Base-by-base conservation (phyloP, 306 rosid genomes). In the Inga leiocalycina region DNA sequence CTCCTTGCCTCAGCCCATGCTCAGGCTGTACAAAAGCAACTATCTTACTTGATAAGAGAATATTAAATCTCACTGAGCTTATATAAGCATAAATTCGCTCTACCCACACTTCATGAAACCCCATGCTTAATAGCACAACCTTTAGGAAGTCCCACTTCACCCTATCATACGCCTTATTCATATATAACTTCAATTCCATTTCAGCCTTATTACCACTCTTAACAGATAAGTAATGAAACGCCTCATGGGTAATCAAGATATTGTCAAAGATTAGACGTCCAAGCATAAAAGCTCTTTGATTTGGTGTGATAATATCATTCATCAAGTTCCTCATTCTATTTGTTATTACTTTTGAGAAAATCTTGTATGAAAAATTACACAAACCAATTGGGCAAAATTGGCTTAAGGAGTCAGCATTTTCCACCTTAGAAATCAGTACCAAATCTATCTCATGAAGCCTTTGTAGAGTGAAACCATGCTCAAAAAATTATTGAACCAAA, bases 81-180 rank as follows among this genome's bases (percentile, higher is more conserved):
- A 52, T 16, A 5, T 1, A 52, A 5, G n/a, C 3, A 5, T 52
- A 4, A 1, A 52, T 52, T 17, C 0, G 4, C 7, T 17, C 57
- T 0, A 52, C n/a, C 8, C n/a, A 52, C 2, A 3, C 0, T 3
- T 3, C 0, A 16, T 1, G 0, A 4, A 51, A 51, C 1, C 20
- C 57, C n/a, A 51, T 51, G 2, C n/a, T 0, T 7, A 15, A 0
- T 0, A 17, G 30, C 6, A 16, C n/a, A 1, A 0, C 57, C 57
- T 1, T 15, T 0, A 17, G 3, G 7, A 56, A 56, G 3, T 56
- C 27, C 10, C 27, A 56, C 10, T 56, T 24, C 10, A 19, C 27
- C 3, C 27, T 56, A 7, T 56, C 62, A 56, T 56, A 56, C 0
- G 62, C 62, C 11, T 56, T 56, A 8, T 56, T 56, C 27, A 20